Percentiles rank a stretch among this genome's conserved stretches.
Conservation (phyloP, 1,284 basidiomycete genomes). For the Cryptococcus hybrid region DNA sequence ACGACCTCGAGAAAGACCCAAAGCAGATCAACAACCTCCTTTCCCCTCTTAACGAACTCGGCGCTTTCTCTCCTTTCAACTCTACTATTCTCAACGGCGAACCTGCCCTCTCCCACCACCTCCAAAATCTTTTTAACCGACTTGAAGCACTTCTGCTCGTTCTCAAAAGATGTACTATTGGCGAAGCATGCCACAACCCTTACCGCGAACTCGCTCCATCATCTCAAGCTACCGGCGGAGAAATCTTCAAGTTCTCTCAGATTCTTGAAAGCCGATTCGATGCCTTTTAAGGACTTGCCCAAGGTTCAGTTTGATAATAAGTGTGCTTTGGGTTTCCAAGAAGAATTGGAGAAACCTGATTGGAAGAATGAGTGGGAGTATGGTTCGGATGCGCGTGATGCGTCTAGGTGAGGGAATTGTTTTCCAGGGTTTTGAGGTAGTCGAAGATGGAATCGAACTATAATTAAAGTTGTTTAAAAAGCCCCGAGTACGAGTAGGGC, state of each 20-base stretch:
- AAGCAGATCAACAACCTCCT: slow-evolving; percentile 37
- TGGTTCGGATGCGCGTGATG: neutral
- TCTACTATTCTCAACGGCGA: neutral
- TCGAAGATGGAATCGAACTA: too few species aligned
- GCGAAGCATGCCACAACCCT: slow-evolving; percentile 27
- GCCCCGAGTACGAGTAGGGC: too few species aligned
- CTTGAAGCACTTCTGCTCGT: slow-evolving; percentile 41
- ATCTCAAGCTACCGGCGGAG: slow-evolving; percentile 6
- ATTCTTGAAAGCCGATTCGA: slow-evolving; percentile 24
- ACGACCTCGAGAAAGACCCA: slow-evolving; percentile 34
- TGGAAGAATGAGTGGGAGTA: slow-evolving; percentile 13
- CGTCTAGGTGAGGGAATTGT: neutral
- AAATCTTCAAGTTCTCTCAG: slow-evolving; percentile 14
- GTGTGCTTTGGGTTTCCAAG: slow-evolving; percentile 28
- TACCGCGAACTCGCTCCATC: slow-evolving; percentile 30
- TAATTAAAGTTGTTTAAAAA: too few species aligned
- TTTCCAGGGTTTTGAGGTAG: neutral
- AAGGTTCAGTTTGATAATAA: slow-evolving; percentile 25
- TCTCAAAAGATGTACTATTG: slow-evolving; percentile 34
- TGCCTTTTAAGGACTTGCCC: slow-evolving; percentile 24
- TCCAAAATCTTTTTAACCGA: slow-evolving; percentile 19
- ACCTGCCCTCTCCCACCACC: neutral
- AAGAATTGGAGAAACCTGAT: slow-evolving; percentile 24
- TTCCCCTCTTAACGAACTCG: slow-evolving; percentile 16
- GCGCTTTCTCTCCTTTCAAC: slow-evolving; percentile 15